Evolutionary conservation across 768 basidiomycete genomes (phyloP).

Genomic region (Dentipellis sp.): DNA sequence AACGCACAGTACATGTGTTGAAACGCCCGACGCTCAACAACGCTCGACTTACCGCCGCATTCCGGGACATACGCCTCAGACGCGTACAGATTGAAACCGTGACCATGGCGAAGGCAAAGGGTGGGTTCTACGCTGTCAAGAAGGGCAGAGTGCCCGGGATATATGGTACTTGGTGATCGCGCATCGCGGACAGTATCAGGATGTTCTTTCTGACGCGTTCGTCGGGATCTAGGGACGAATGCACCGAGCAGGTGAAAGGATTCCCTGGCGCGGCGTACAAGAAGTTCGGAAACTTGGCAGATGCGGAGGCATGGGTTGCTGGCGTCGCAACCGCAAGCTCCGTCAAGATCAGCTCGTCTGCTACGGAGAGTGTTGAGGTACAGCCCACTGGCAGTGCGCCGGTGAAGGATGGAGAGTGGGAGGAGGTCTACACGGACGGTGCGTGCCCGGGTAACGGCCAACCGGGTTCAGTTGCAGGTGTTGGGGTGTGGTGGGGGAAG

Average conservation of each 20-base stretch:
- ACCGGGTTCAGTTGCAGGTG: slow-evolving; percentile 55
- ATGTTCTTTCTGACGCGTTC: slow-evolving; percentile 1
- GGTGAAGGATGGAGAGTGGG: slow-evolving; percentile 14
- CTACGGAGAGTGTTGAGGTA: background rate
- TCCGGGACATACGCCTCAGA: too few species aligned
- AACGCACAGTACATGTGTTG: too few species aligned
- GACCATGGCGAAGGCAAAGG: slow-evolving; percentile 12
- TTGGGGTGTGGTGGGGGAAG: slow-evolving; percentile 86
- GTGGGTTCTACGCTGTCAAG: slow-evolving; percentile 65
- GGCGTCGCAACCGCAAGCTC: background rate
- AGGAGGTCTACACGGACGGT: slow-evolving; percentile 79
- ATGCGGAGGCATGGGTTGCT: slow-evolving; percentile 51
- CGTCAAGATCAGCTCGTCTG: background rate
- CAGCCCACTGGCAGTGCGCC: background rate
- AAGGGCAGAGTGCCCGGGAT: slow-evolving; percentile 58
- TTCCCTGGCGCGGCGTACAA: slow-evolving; percentile 55
- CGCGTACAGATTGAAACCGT: background rate
- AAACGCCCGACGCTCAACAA: too few species aligned
- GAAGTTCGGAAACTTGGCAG: slow-evolving; percentile 47
- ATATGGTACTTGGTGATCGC: slow-evolving; percentile 57
- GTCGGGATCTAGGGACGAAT: slow-evolving; percentile 51
- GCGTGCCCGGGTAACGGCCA: slow-evolving; percentile 81
- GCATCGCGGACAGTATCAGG: background rate
- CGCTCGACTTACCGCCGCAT: too few species aligned
- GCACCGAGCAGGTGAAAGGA: slow-evolving; percentile 57